phyloP scores from a whole-genome alignment of 2,329 filamentous ascomycete species.

The Fusarium compactum region DNA sequence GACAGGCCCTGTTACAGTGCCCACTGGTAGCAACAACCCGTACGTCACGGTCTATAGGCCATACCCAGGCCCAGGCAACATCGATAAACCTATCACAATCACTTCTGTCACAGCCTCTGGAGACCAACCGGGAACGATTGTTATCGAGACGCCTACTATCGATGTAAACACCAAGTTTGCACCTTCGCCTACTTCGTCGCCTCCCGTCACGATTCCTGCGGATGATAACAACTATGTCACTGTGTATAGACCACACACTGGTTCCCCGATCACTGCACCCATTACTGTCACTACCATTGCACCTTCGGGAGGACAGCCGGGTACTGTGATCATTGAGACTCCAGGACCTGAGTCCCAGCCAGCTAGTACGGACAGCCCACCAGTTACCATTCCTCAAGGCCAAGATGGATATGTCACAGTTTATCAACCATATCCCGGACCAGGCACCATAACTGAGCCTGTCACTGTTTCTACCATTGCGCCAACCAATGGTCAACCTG shows the following conservation, averaged over 20 bases:
- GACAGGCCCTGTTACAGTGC: constrained; percentile 22
- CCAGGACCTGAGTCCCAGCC: constrained; percentile 15
- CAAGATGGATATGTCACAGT: constrained; percentile 34
- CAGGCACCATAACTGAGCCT: constrained; percentile 26
- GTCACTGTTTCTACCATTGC: constrained; percentile 27
- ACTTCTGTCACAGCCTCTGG: constrained; percentile 23
- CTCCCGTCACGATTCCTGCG: constrained; percentile 13
- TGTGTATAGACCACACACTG: constrained; percentile 31
- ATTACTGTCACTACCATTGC: constrained; percentile 38
- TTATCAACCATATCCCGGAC: constrained; percentile 26
- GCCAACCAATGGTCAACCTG: constrained; percentile 27
- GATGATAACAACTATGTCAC: constrained; percentile 23
- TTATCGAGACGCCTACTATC: constrained; percentile 33
- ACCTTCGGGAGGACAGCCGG: constrained; percentile 33
- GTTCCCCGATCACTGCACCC: constrained; percentile 26
- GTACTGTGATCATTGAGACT: constrained; percentile 36
- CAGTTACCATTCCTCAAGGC: constrained; percentile 31
- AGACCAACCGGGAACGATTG: constrained; percentile 30
- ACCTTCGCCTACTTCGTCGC: constrained; percentile 3
- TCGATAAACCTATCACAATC: constrained; percentile 32
- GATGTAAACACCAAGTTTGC: constrained; percentile 31
- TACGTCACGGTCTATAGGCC: constrained; percentile 35
- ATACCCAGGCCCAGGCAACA: constrained; percentile 34
- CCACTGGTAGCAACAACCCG: constrained; percentile 18
- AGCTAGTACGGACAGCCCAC: constrained; percentile 7